A percentile compares a stretch with the other conserved stretches of the same genome.
Evolutionary conservation across 306 rosid genomes (phyloP).

Genomic region (Lathyrus tuberosus): DNA sequence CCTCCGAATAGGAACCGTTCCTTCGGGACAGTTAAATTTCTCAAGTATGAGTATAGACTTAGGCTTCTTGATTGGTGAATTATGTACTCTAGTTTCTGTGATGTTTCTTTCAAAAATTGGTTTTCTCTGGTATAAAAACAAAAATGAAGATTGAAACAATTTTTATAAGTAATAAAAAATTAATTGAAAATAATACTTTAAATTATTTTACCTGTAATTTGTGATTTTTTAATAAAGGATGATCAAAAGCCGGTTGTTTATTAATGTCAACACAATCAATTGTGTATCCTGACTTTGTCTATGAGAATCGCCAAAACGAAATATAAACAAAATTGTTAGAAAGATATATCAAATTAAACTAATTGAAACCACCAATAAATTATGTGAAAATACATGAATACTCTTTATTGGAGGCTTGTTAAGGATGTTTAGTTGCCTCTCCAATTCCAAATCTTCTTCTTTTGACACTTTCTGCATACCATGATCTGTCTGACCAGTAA

Average conservation of each 20-base stretch:
- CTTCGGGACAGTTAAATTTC: background rate
- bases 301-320: background rate
- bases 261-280: slow-evolving; percentile 32
- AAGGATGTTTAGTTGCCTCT: slow-evolving; percentile 13
- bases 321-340: background rate
- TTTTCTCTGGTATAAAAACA: background rate
- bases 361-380: background rate
- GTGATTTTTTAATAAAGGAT: slow-evolving; percentile 27
- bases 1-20: slow-evolving; percentile 16
- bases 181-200: background rate
- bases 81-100: background rate
- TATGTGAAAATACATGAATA: slow-evolving; percentile 12
- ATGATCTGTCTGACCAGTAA: background rate
- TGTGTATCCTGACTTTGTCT: slow-evolving; percentile 17
- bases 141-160: background rate
- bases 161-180: background rate
- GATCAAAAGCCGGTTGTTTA: slow-evolving; percentile 26
- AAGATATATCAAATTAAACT: background rate
- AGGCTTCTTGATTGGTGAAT: background rate
- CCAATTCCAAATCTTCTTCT: slow-evolving; percentile 35
- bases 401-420: slow-evolving; percentile 26
- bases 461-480: background rate
- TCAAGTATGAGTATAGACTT: background rate
- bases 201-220: slow-evolving; percentile 3
- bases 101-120: background rate